These are phyloP conservation scores for Nepenthes mirabilis DNA, from an alignment of 148 eudicot species.

Conservation along the genomic window DNA sequence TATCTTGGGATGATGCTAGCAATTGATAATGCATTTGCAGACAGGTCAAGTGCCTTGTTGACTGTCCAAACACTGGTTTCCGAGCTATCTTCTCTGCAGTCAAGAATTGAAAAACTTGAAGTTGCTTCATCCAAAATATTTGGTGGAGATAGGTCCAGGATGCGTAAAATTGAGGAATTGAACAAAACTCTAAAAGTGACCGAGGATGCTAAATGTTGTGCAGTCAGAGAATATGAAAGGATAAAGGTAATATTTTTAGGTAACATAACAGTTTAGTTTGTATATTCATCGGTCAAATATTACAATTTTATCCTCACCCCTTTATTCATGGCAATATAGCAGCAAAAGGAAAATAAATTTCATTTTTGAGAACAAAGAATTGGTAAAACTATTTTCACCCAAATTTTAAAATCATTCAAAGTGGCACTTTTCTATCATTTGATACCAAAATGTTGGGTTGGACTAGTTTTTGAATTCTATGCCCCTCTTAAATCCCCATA, in stretches of 20 bases:
- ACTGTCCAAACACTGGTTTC: conserved; percentile 90
- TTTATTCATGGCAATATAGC: too few species aligned
- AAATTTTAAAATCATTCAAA: too few species aligned
- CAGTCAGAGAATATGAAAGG: conserved; percentile 70
- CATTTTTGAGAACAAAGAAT: too few species aligned
- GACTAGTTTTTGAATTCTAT: too few species aligned
- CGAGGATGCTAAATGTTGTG: conserved; percentile 81
- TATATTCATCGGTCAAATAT: too few species aligned
- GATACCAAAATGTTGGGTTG: too few species aligned
- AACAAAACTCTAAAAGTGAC: conserved; percentile 65
- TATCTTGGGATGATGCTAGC: conserved; percentile 92
- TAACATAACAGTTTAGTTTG: too few species aligned
- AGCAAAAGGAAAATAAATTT: too few species aligned
- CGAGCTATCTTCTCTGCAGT: conserved; percentile 52
- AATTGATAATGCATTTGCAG: conserved; percentile 87
- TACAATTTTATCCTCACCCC: too few species aligned
- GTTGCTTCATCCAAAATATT: conserved; percentile 89
- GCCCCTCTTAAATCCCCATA: too few species aligned
- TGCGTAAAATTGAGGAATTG: conserved; percentile 87
- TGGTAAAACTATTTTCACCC: too few species aligned
- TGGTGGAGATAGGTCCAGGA: conserved; percentile 86
- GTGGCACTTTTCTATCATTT: too few species aligned
- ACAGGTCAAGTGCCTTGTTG: conserved; percentile 83
- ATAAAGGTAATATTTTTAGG: conserved; percentile 51
- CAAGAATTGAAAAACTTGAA: conserved; percentile 83